phyloP scores from a whole-genome alignment of 139 green algal genomes.

The Ettlia oleoabundans region DNA sequence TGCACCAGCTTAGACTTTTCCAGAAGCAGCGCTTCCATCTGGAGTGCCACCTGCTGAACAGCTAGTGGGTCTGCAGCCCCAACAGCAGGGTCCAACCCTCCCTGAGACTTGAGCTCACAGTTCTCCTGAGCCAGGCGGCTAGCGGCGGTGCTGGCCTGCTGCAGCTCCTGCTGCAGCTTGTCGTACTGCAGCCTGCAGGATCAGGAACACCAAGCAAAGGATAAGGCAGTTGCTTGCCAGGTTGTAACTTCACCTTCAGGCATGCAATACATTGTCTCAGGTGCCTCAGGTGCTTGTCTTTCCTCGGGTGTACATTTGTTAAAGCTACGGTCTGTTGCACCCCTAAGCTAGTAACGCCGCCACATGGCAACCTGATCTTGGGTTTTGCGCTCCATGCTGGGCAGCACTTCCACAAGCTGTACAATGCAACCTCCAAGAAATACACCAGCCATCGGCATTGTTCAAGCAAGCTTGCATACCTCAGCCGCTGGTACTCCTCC shows the following conservation, averaged over 20 bases:
- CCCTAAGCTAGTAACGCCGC: no score
- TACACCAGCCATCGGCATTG: not conserved
- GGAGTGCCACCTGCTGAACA: constrained; percentile 31
- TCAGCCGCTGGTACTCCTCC: constrained; percentile 42
- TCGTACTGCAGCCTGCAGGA: constrained; percentile 35
- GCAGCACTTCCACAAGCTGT: no score
- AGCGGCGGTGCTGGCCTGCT: not conserved
- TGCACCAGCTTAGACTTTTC: constrained; percentile 60
- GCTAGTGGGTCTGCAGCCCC: constrained; percentile 20
- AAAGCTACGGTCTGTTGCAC: no score
- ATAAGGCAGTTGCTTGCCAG: no score
- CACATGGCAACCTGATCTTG: no score
- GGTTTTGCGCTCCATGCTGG: no score
- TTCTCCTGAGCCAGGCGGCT: constrained; percentile 36
- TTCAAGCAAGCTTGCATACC: not conserved
- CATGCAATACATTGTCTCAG: no score
- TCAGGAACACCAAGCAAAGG: not conserved
- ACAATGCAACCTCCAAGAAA: no score
- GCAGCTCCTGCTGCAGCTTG: constrained; percentile 25
- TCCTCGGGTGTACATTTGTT: no score
- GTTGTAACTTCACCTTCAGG: no score
- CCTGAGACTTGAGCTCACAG: not conserved
- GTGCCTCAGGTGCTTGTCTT: no score
- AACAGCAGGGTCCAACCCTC: not conserved
- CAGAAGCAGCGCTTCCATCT: constrained; percentile 61